These are phyloP conservation scores for Fusarium camptoceras DNA, from an alignment of 2,329 filamentous ascomycete genomes.

Conservation along the genomic window DNA sequence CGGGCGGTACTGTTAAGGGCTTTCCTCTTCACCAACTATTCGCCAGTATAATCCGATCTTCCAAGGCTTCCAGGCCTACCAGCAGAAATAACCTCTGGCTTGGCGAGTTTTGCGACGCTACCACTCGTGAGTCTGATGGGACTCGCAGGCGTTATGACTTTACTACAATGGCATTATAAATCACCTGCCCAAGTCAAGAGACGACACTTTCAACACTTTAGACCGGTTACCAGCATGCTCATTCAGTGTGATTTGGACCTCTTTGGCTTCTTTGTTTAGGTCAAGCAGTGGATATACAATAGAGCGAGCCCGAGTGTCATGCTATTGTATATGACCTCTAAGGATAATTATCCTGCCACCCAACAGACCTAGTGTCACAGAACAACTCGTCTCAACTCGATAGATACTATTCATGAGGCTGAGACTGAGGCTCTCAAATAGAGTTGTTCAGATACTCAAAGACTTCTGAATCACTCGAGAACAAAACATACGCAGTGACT, in stretches of 20 bases:
- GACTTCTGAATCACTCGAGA: not conserved
- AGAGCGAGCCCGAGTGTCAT: not conserved
- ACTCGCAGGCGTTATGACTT: not conserved
- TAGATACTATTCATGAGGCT: not conserved
- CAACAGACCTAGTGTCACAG: not conserved
- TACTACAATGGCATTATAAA: not conserved
- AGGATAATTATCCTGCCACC: not conserved
- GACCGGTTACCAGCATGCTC: not conserved
- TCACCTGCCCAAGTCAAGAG: not conserved
- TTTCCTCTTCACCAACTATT: no score
- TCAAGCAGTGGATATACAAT: not conserved
- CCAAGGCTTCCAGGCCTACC: not conserved
- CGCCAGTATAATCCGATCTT: no score
- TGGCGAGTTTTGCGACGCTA: not conserved
- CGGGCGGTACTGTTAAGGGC: no score
- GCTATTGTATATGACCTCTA: not conserved
- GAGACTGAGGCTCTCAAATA: not conserved
- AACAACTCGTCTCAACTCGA: not conserved
- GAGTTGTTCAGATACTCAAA: not conserved
- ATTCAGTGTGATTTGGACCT: not conserved
- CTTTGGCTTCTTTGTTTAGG: not conserved
- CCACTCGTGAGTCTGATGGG: accelerated
- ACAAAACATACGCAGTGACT: not conserved
- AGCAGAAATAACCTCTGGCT: accelerated
- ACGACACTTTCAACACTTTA: accelerated